A percentile compares a stretch with the other conserved stretches of the same genome.
phyloP scores from a whole-genome alignment of 345 rosid genomes.

The Mercurialis annua region DNA sequence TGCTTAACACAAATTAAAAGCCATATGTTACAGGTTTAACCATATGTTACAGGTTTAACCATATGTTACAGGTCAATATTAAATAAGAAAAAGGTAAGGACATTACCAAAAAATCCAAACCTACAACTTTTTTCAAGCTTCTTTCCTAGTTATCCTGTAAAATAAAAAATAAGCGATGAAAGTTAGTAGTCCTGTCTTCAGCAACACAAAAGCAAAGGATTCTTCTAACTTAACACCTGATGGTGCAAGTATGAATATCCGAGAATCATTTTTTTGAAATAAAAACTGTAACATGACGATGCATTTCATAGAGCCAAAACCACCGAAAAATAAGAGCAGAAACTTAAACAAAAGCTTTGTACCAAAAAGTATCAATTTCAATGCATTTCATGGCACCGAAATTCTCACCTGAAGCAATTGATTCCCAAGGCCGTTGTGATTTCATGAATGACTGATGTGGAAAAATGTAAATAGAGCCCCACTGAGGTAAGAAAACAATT shows the following conservation, averaged over 20 bases:
- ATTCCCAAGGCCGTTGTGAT: slow-evolving; percentile 94
- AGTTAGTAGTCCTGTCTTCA: neutral
- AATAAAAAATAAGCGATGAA: slow-evolving; percentile 6
- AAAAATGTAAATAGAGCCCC: slow-evolving; percentile 77
- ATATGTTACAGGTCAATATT: too few relatives aligned
- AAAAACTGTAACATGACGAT: neutral
- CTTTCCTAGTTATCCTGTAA: slow-evolving; percentile 89
- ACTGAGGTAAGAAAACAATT: slow-evolving; percentile 36
- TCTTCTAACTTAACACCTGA: neutral
- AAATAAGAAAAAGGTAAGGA: neutral
- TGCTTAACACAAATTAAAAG: neutral
- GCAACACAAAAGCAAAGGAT: neutral
- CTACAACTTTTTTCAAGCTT: slow-evolving; percentile 56
- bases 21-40: neutral
- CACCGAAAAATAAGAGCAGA: neutral
- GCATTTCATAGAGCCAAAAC: neutral
- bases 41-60: neutral
- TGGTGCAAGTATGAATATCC: neutral
- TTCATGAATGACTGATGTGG: slow-evolving; percentile 88
- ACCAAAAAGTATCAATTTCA: neutral
- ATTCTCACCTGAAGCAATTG: slow-evolving; percentile 84
- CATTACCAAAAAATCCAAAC: neutral
- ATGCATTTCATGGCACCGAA: neutral
- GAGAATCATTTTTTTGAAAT: neutral
- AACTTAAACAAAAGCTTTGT: slow-evolving; percentile 2